A percentile compares a stretch with the other conserved stretches of the same genome.
Conservation (phyloP, 371 early-diverging fungal genomes). For the Parasitella parasitica region DNA sequence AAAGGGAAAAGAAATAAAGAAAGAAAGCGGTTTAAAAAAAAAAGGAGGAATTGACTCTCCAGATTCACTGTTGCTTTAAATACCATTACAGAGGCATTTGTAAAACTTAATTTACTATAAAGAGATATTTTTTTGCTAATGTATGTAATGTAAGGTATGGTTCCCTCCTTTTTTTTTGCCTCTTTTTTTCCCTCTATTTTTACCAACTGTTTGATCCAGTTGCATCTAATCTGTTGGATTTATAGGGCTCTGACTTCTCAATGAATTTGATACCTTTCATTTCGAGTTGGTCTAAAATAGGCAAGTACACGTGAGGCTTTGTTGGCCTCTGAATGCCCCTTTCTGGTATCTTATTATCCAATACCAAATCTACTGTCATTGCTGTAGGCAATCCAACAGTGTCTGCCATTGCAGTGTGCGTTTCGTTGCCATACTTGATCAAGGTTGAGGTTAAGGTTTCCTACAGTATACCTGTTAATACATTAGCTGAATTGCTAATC, state of each 20-base stretch:
- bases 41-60: not conserved
- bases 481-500: not conserved
- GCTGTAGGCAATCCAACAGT: constrained; percentile 90
- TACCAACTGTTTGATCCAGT: constrained; percentile 30
- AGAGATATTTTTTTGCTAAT: not conserved
- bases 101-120: not conserved
- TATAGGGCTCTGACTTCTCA: constrained; percentile 50
- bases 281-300: constrained; percentile 71
- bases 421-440: constrained; percentile 73
- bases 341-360: constrained; percentile 63
- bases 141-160: not conserved
- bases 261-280: constrained; percentile 71
- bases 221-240: constrained; percentile 16
- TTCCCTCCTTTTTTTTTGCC: not conserved
- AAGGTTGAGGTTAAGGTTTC: constrained; percentile 75
- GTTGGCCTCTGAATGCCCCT: constrained; percentile 82
- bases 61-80: not conserved
- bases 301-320: constrained; percentile 71
- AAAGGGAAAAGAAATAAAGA: not conserved
- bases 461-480: constrained; percentile 13
- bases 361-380: constrained; percentile 80
- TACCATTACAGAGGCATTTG: not conserved
- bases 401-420: constrained; percentile 88
- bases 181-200: not conserved
- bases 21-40: not conserved